These are phyloP conservation scores for Mitragyna speciosa DNA, from an alignment of 257 asterid genomes.

Conservation along the genomic window DNA sequence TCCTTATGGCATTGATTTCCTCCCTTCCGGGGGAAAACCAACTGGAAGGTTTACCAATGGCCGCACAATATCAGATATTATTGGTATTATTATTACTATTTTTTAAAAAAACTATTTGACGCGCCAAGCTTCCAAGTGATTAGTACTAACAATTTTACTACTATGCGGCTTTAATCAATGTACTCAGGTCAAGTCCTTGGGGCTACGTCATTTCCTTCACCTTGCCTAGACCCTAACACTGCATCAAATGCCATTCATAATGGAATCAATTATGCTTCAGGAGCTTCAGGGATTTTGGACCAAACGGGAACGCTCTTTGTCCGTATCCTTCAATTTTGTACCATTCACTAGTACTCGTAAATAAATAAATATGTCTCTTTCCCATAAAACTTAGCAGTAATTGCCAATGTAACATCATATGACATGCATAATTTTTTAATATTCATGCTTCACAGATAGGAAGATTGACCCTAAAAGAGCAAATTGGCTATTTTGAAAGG, in stretches of 20 bases:
- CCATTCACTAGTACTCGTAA: no score
- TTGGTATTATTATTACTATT: no score
- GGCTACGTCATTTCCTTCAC: slow-evolving; percentile 51
- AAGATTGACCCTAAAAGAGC: not conserved
- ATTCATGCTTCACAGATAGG: not conserved
- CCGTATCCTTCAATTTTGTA: slow-evolving; percentile 8
- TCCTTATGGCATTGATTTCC: not conserved
- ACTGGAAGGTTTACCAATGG: not conserved
- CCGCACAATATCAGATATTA: not conserved
- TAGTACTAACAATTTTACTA: not conserved
- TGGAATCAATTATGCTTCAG: slow-evolving; percentile 63
- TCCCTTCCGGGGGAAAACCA: not conserved
- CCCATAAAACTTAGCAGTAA: no score
- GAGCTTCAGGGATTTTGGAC: slow-evolving; percentile 64
- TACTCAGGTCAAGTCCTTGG: slow-evolving; percentile 43
- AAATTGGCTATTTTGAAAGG: not conserved
- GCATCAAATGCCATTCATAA: slow-evolving; percentile 29
- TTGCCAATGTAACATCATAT: not conserved
- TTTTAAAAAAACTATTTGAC: no score
- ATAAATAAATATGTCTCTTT: no score
- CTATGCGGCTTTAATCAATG: not conserved
- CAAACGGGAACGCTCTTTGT: slow-evolving; percentile 55
- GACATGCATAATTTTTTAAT: not conserved
- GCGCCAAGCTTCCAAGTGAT: not conserved
- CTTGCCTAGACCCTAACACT: slow-evolving; percentile 44